Percentiles rank a stretch among this genome's conserved stretches.
Conservation (phyloP, 371 early-diverging fungal genomes). For the Mucor circinelloides region DNA sequence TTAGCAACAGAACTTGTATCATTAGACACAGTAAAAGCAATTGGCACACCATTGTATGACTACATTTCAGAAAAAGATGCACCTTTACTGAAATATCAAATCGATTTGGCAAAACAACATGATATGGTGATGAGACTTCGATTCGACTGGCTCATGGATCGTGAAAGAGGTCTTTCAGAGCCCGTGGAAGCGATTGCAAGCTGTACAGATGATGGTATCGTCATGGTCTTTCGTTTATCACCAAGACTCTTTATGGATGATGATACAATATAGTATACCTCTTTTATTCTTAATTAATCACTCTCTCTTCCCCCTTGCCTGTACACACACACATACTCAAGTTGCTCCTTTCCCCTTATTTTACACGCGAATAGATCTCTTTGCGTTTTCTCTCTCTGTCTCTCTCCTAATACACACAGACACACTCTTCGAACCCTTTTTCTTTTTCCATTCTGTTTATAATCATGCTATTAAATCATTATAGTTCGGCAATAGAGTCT, state of each 20-base stretch:
- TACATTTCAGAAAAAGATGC: slow-evolving; percentile 32
- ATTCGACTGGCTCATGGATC: slow-evolving; percentile 41
- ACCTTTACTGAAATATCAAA: slow-evolving; percentile 20
- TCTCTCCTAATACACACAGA: too few species aligned
- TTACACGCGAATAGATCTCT: too few species aligned
- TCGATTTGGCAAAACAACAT: slow-evolving; percentile 30
- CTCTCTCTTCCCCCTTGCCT: too few species aligned
- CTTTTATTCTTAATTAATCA: too few species aligned
- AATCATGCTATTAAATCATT: too few species aligned
- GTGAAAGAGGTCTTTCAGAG: slow-evolving; percentile 13
- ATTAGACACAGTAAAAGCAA: slow-evolving; percentile 9
- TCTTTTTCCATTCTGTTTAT: too few species aligned
- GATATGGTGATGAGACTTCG: slow-evolving; percentile 38
- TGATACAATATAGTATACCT: neutral
- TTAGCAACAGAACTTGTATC: slow-evolving; percentile 30
- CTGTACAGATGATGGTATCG: slow-evolving; percentile 49
- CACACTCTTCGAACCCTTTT: too few species aligned
- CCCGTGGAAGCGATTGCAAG: slow-evolving; percentile 39
- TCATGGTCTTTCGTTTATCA: slow-evolving; percentile 18
- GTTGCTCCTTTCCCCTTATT: too few species aligned
- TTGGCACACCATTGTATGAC: slow-evolving; percentile 31
- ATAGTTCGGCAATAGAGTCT: too few species aligned
- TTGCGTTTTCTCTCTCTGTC: too few species aligned
- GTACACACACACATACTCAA: too few species aligned
- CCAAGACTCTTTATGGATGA: slow-evolving; percentile 11